A percentile compares a stretch with the other conserved stretches of the same genome.
phyloP scores from a whole-genome alignment of 441 rosid species.

The Erysimum cheiri region DNA sequence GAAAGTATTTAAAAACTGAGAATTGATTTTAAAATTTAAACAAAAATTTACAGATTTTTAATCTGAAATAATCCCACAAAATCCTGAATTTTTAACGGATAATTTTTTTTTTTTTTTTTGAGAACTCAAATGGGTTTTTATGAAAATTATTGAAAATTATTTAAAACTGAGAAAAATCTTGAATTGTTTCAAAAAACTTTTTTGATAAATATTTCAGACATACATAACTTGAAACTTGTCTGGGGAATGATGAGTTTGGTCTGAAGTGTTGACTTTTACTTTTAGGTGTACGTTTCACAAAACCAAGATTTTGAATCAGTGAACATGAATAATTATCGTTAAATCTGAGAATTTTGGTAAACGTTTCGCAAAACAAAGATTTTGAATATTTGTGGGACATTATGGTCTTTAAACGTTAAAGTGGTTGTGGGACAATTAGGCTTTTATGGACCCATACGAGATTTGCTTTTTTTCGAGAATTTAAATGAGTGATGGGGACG shows the following conservation, averaged over 20 bases:
- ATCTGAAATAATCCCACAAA: constrained; percentile 10
- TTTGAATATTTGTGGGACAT: constrained; percentile 8
- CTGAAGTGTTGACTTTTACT: constrained; percentile 14
- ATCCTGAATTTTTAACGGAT: not conserved
- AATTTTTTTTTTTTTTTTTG: not conserved
- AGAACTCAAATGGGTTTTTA: not conserved
- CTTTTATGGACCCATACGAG: constrained; percentile 32
- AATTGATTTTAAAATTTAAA: not conserved
- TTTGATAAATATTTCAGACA: not conserved
- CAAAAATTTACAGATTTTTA: not conserved
- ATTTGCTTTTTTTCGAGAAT: constrained; percentile 9
- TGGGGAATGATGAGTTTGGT: constrained; percentile 29
- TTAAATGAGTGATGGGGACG: not conserved
- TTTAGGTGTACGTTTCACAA: constrained; percentile 19
- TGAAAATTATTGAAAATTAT: not conserved
- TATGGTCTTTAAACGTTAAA: constrained; percentile 23
- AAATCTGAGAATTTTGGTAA: no score
- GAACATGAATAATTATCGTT: not conserved
- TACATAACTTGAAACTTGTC: not conserved
- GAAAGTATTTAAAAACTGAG: not conserved
- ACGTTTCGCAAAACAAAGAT: no score
- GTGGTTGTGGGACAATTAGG: constrained; percentile 15
- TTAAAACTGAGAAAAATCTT: not conserved
- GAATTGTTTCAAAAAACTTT: not conserved
- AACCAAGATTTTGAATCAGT: not conserved